These are phyloP conservation scores for Sclerotinia borealis DNA, from an alignment of 2,329 filamentous ascomycete genomes.

Conservation along the genomic window DNA sequence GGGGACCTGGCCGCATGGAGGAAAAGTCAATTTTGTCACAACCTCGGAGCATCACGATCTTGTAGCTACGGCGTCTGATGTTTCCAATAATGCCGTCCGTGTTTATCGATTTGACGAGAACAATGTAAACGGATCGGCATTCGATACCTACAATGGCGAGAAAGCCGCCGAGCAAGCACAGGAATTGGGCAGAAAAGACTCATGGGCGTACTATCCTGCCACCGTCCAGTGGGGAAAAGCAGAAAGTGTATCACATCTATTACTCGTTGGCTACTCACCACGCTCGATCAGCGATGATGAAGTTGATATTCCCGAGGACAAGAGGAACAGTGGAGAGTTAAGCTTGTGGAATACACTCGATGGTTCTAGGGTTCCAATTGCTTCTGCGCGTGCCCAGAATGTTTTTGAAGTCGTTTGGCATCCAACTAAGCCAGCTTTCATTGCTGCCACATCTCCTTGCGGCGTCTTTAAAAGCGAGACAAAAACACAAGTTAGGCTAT, in stretches of 20 bases:
- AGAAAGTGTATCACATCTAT: slow-evolving; percentile 41
- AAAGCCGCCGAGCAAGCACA: slow-evolving; percentile 22
- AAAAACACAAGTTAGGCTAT: slow-evolving; percentile 54
- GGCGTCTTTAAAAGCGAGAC: slow-evolving; percentile 39
- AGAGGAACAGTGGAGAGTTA: slow-evolving; percentile 52
- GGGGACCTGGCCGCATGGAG: slow-evolving; percentile 50
- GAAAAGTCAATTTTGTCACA: slow-evolving; percentile 57
- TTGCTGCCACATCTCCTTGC: slow-evolving; percentile 51
- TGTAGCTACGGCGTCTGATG: slow-evolving; percentile 55
- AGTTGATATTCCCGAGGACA: slow-evolving; percentile 50
- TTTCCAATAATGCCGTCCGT: slow-evolving; percentile 47
- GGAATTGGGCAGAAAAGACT: slow-evolving; percentile 27
- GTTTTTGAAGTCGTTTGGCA: slow-evolving; percentile 63
- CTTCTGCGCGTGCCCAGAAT: slow-evolving; percentile 49
- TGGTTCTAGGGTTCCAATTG: slow-evolving; percentile 39
- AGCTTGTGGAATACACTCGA: slow-evolving; percentile 50
- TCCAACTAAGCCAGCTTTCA: slow-evolving; percentile 46
- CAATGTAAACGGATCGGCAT: slow-evolving; percentile 32
- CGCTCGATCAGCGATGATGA: slow-evolving; percentile 48
- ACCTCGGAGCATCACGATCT: slow-evolving; percentile 41
- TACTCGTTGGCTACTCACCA: slow-evolving; percentile 59
- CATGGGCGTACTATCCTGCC: slow-evolving; percentile 58
- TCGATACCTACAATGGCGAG: slow-evolving; percentile 28
- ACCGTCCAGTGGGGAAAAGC: slow-evolving; percentile 56
- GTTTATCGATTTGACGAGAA: slow-evolving; percentile 44